These are phyloP conservation scores for Smittium culicis DNA, from an alignment of 371 early-diverging fungal genomes.

Conservation along the genomic window DNA sequence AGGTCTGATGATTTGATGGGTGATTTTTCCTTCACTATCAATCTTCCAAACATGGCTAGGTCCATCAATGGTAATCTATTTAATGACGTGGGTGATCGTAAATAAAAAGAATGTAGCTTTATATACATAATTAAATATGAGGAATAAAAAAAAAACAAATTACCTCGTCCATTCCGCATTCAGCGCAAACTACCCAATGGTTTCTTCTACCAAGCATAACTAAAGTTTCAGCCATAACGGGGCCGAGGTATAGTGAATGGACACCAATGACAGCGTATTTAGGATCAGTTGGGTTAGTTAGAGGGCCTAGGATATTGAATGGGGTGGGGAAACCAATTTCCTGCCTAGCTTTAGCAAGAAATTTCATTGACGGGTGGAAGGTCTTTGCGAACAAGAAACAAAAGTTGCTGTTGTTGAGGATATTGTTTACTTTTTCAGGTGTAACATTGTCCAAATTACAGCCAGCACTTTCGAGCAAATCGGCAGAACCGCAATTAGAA, in stretches of 20 bases:
- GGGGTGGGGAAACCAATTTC: conserved; percentile 88
- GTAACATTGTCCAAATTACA: conserved; percentile 51
- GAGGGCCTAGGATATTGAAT: conserved; percentile 89
- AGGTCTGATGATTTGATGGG: conserved; percentile 52
- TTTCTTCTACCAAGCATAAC: conserved; percentile 49
- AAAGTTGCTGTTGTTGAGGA: conserved; percentile 55
- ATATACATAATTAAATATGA: too few species aligned
- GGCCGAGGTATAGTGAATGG: conserved; percentile 58
- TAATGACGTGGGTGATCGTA: too few species aligned
- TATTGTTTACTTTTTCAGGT: conserved; percentile 46
- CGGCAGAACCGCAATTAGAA: conserved; percentile 86
- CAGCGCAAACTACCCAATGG: conserved; percentile 71
- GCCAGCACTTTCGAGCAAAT: conserved; percentile 74
- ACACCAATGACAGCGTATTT: conserved; percentile 79
- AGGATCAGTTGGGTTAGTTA: conserved; percentile 81
- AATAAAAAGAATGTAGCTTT: too few species aligned
- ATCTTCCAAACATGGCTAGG: conserved; percentile 30
- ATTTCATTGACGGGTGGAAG: conserved; percentile 85
- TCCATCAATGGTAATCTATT: conserved; percentile 30
- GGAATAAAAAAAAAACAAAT: too few species aligned
- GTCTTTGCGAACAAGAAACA: conserved; percentile 85
- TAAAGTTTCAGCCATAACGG: conserved; percentile 71
- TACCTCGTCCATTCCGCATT: conserved; percentile 9
- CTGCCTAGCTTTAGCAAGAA: conserved; percentile 57
- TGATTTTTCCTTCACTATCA: conserved; percentile 40